Evolutionary conservation across 2,329 filamentous ascomycete genomes (phyloP), one percentile per base, ranked within the genome.

Genomic region (Ambrosiella beaveri): DNA sequence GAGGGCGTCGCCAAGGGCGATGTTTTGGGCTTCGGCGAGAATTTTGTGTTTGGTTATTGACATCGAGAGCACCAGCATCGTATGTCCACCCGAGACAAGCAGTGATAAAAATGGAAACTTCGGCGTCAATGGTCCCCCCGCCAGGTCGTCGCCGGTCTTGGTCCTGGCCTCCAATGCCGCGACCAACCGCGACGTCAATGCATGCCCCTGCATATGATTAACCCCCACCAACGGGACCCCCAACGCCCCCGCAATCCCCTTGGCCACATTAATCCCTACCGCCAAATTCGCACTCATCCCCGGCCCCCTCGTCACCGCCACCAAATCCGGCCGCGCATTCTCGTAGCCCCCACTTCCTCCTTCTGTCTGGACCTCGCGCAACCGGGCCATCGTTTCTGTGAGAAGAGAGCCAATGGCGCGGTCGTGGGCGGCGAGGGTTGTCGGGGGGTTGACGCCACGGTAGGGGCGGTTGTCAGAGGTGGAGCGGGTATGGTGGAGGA

Each of bases 131-230:
- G 38, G 56, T 27, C 27, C 27, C 3, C 27, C 27, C 27, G 27
- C 3, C 27, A 4, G 27, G 3, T 4, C 3, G 27, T 27, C 27
- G 27, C 3, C 27, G 27, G 27, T 27, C 27, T 27, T n/a, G 5
- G 44, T 38, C 38, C 36, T 27, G 19, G 27, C 61, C 63, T 56
- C 66, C 61, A 91, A 69, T 4, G 86, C 85, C 38, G 74, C 71
- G 3, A 84, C 82, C 47, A 98, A 77, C 8, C 88, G 78, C 13
- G 91, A 86, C 15, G 93, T 97, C 62, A 98, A 72, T 15, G 93
- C 85, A 69, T 98, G 93, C 9, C 90, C 93, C 68, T 96, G 90
- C 93, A 98, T 97, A 69, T 98, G 93, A 68, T 98, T 86, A 0
- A 96, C 86, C 0, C 82, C 93, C 1, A 97, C 69, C 38, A 97